These are phyloP conservation scores for Aureobasidium subglaciale DNA, from an alignment of 2,329 filamentous ascomycete species.

Conservation along the genomic window DNA sequence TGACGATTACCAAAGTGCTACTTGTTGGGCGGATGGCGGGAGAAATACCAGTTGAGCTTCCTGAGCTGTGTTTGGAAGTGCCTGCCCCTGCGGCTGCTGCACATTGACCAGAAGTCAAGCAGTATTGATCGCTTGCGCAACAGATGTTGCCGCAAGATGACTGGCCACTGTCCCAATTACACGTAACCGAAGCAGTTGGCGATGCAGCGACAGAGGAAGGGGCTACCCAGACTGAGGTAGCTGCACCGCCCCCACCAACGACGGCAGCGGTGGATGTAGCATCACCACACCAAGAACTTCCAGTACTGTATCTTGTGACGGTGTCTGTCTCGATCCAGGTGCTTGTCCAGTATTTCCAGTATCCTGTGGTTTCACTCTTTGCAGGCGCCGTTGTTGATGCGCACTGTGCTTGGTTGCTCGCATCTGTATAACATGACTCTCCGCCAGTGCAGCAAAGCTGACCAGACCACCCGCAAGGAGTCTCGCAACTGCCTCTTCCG, in stretches of 20 bases:
- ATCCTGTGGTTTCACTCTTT: conserved; percentile 30
- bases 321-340: conserved; percentile 46
- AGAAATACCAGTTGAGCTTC: conserved; percentile 34
- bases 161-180: conserved; percentile 43
- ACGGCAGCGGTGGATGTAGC: conserved; percentile 21
- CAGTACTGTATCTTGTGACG: conserved; percentile 47
- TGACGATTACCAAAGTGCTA: conserved; percentile 48
- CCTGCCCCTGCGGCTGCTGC: conserved; percentile 41
- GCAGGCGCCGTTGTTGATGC: conserved; percentile 20
- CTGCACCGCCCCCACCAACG: conserved; percentile 18
- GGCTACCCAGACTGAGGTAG: conserved; percentile 20
- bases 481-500: conserved; percentile 35
- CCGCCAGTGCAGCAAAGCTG: conserved; percentile 44
- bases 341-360: conserved; percentile 52
- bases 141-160: conserved; percentile 61
- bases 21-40: conserved; percentile 45
- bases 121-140: conserved; percentile 64
- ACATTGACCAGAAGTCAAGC: conserved; percentile 54
- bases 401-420: conserved; percentile 43
- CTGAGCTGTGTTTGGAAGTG: conserved; percentile 18
- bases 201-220: conserved; percentile 17
- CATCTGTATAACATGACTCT: conserved; percentile 45
- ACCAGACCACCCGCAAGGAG: conserved; percentile 45
- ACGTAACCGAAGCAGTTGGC: conserved; percentile 30
- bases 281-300: conserved; percentile 39